phyloP scores from a whole-genome alignment of 2,329 filamentous ascomycete species.

The Beauveria scarabaeidicola region DNA sequence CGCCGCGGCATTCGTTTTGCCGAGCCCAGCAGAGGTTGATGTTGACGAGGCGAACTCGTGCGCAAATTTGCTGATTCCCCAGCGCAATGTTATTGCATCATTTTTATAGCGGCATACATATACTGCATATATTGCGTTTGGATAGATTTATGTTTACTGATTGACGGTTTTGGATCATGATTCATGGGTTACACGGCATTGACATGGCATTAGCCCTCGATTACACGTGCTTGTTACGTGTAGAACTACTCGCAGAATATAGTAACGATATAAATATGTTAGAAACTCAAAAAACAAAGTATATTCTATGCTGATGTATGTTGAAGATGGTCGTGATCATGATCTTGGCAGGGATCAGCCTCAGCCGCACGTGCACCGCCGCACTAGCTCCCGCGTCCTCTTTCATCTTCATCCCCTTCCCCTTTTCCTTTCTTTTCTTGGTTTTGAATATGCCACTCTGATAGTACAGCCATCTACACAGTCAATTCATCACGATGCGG shows the following conservation, averaged over 20 bases:
- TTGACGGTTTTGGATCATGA: neutral
- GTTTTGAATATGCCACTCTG: no score
- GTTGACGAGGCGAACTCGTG: neutral
- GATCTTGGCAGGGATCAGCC: neutral
- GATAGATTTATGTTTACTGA: neutral
- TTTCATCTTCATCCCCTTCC: neutral
- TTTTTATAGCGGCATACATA: neutral
- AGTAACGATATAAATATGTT: no score
- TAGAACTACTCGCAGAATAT: no score
- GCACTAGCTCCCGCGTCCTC: neutral
- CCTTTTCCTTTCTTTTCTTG: neutral
- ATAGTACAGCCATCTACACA: no score
- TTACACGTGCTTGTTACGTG: no score
- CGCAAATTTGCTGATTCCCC: neutral
- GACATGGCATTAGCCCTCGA: no score
- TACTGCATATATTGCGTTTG: neutral
- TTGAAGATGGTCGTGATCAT: no score
- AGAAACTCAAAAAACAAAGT: no score
- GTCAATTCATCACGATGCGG: no score
- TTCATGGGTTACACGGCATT: no score
- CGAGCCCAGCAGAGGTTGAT: constrained; percentile 27
- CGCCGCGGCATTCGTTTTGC: constrained; percentile 55
- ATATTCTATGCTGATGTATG: no score
- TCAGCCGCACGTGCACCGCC: neutral
- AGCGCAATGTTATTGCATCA: neutral